Evolutionary conservation across 257 asterid species (phyloP).

Genomic region (Solanum bulbocastanum): DNA sequence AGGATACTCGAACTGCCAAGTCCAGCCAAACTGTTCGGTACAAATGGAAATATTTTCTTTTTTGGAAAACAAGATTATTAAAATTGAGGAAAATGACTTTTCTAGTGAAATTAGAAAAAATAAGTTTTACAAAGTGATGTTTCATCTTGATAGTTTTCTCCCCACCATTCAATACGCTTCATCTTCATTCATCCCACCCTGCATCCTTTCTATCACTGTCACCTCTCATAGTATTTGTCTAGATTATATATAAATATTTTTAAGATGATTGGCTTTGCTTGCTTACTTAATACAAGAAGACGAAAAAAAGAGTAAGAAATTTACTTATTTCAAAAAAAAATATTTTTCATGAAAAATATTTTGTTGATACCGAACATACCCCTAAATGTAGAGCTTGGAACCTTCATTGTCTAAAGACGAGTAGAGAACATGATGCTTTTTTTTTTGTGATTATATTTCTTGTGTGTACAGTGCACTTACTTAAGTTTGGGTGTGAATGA

Average conservation of each 20-base stretch:
- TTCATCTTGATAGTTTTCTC: no score
- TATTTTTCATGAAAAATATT: no score
- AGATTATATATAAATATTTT: no score
- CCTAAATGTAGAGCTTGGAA: neutral
- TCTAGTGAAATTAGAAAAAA: neutral
- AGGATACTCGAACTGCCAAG: neutral
- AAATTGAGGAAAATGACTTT: no score
- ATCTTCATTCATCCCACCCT: no score
- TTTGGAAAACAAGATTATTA: neutral
- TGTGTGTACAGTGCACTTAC: neutral
- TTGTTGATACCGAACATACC: neutral
- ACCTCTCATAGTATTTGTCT: no score
- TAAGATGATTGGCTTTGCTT: no score
- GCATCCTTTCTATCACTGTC: no score
- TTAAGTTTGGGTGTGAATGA: neutral
- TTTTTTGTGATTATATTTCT: neutral
- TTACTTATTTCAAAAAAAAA: rapidly evolving
- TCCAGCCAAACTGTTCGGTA: neutral
- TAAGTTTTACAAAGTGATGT: neutral
- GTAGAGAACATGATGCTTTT: neutral
- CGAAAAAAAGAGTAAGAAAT: no score
- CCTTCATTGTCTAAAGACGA: neutral
- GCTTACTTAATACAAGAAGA: no score
- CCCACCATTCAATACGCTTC: no score
- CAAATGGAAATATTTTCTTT: no score